phyloP scores from a whole-genome alignment of 2,329 filamentous ascomycete species.

The Delphinella strobiligena region DNA sequence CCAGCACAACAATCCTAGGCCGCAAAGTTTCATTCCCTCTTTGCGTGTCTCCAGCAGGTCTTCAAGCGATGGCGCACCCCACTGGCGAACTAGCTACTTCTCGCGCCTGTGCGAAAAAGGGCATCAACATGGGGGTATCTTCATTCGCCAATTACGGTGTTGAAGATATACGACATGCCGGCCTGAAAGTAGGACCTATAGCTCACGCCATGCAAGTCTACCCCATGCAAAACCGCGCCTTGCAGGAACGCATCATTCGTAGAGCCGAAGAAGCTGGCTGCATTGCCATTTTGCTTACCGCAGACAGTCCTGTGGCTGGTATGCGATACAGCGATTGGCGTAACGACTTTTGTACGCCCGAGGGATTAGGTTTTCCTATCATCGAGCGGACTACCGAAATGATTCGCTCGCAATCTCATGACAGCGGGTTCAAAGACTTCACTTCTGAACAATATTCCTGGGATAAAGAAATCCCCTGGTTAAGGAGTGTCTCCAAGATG shows the following conservation, averaged over 20 bases:
- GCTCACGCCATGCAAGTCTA: conserved; percentile 44
- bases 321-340: conserved; percentile 42
- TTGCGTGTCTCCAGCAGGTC: conserved; percentile 39
- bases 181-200: conserved; percentile 24
- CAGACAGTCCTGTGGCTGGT: conserved; percentile 43
- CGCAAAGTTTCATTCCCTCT: conserved; percentile 34
- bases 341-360: conserved; percentile 33
- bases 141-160: conserved; percentile 34
- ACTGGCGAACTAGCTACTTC: conserved; percentile 39
- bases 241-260: conserved; percentile 27
- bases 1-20: conserved; percentile 33
- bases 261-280: conserved; percentile 29
- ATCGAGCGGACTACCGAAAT: conserved; percentile 15
- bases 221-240: conserved; percentile 38
- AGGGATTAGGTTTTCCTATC: conserved; percentile 18
- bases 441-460: conserved; percentile 25
- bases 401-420: conserved; percentile 17
- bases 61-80: conserved; percentile 38
- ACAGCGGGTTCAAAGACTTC: conserved; percentile 17
- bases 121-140: conserved; percentile 37
- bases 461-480: conserved; percentile 35
- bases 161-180: conserved; percentile 32
- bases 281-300: conserved; percentile 42
- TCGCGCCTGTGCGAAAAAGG: conserved; percentile 31
- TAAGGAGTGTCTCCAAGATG: conserved; percentile 35